Percentiles rank a stretch among this genome's conserved stretches.
Conservation (phyloP, 2,329 filamentous ascomycete species). For the Fusarium redolens region DNA sequence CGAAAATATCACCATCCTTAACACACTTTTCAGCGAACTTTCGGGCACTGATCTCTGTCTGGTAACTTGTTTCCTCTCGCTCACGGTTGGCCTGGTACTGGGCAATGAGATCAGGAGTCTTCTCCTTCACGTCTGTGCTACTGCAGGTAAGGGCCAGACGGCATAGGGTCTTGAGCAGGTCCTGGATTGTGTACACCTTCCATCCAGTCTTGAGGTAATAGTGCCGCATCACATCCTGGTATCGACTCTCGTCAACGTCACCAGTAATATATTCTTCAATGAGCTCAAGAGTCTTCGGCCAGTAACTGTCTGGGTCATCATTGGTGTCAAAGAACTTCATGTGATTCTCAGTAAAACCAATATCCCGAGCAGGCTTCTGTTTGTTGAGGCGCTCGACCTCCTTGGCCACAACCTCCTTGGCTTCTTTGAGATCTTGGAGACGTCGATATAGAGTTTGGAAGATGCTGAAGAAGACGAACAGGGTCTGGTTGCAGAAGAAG, state of each 20-base stretch:
- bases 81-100: conserved; percentile 86
- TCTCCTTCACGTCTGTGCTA: conserved; percentile 88
- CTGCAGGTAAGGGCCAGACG: conserved; percentile 86
- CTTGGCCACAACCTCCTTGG: conserved; percentile 76
- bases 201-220: conserved; percentile 93
- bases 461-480: conserved; percentile 95
- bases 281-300: conserved; percentile 84
- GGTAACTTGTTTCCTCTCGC: conserved; percentile 86
- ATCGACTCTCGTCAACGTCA: conserved; percentile 82
- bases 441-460: conserved; percentile 92
- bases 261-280: conserved; percentile 88
- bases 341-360: conserved; percentile 84
- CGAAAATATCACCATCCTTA: conserved; percentile 92
- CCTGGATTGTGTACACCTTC: conserved; percentile 93
- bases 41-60: conserved; percentile 88
- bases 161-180: conserved; percentile 83
- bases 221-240: conserved; percentile 90
- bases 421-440: conserved; percentile 84
- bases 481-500: conserved; percentile 89
- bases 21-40: conserved; percentile 93
- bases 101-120: conserved; percentile 89
- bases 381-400: conserved; percentile 79
- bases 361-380: conserved; percentile 82
- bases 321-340: conserved; percentile 80
- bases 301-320: conserved; percentile 75